Evolutionary conservation across 139 green algal species (phyloP).

Genomic region (Micractinium sp.): DNA sequence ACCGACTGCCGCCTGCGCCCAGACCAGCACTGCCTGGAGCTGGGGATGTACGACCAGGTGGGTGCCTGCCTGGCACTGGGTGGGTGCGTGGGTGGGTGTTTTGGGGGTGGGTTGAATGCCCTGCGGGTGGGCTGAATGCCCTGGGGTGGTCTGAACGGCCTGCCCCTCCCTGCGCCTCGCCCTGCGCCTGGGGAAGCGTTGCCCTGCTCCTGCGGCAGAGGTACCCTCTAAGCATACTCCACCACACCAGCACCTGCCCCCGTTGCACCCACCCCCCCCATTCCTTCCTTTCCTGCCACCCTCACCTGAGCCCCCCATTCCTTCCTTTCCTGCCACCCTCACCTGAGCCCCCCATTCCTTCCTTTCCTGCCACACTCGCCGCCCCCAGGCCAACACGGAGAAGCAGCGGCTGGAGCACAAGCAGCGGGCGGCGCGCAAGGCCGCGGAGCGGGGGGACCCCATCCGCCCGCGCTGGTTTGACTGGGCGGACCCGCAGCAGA

Average conservation of each 20-base stretch:
- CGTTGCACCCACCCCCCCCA: no score
- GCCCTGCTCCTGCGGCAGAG: no score
- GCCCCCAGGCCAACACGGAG: constrained; percentile 68
- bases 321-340: background rate
- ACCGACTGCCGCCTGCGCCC: constrained; percentile 85
- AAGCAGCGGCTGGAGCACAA: constrained; percentile 92
- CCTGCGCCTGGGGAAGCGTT: no score
- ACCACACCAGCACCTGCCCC: no score
- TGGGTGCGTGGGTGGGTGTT: no score
- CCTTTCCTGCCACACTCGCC: background rate
- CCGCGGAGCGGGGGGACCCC: constrained; percentile 68
- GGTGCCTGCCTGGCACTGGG: no score
- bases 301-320: background rate
- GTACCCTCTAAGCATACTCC: no score
- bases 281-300: no score
- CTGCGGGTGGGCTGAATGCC: no score
- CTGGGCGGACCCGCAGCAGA: background rate
- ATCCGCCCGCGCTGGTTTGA: constrained; percentile 74
- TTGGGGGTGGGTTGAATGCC: no score
- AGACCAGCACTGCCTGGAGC: constrained; percentile 76
- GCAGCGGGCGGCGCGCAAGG: constrained; percentile 76
- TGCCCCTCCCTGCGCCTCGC: no score
- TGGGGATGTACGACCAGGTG: constrained; percentile 69
- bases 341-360: background rate
- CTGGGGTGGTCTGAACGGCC: no score